Conservation (phyloP, 208 protist species). For the Trypanosomatidae sp. region DNA sequence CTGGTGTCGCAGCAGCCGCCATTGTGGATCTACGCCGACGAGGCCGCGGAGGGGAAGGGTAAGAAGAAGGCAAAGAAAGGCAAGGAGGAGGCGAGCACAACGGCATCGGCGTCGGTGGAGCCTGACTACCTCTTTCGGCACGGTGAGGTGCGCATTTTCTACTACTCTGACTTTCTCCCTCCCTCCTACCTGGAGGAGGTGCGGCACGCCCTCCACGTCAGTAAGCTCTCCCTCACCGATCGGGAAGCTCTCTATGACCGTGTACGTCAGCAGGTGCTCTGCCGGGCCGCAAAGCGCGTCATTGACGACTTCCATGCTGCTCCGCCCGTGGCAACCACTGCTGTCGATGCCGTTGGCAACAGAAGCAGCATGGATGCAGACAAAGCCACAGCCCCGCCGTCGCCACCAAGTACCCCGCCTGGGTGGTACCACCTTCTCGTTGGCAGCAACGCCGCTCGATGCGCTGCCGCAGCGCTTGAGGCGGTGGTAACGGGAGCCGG, state of each 20-base stretch:
- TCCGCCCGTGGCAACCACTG: background rate
- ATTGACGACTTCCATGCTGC: constrained; percentile 19
- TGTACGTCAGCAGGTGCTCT: constrained; percentile 46
- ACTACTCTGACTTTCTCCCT: constrained; percentile 59
- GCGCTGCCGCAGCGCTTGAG: constrained; percentile 44
- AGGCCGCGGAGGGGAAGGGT: constrained; percentile 7
- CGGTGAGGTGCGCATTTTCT: constrained; percentile 46
- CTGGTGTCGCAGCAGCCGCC: constrained; percentile 42
- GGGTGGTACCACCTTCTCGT: constrained; percentile 62
- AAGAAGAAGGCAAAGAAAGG: background rate
- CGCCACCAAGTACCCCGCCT: too few relatives aligned
- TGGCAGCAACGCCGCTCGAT: constrained; percentile 59
- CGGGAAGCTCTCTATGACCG: constrained; percentile 57
- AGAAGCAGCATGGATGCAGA: too few relatives aligned
- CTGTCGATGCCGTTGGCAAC: background rate
- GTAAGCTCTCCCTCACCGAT: constrained; percentile 43
- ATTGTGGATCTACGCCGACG: constrained; percentile 27
- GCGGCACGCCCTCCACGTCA: constrained; percentile 44
- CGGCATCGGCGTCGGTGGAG: background rate
- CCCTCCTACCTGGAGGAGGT: constrained; percentile 27
- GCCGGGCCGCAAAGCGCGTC: constrained; percentile 26
- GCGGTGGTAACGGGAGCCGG: constrained; percentile 54
- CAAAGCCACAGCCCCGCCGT: constrained; percentile 9
- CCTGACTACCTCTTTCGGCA: constrained; percentile 28
- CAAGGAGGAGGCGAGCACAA: background rate